phyloP scores from a whole-genome alignment of 2,329 filamentous ascomycete species.

The Hymenotorrendiella dingleyae region DNA sequence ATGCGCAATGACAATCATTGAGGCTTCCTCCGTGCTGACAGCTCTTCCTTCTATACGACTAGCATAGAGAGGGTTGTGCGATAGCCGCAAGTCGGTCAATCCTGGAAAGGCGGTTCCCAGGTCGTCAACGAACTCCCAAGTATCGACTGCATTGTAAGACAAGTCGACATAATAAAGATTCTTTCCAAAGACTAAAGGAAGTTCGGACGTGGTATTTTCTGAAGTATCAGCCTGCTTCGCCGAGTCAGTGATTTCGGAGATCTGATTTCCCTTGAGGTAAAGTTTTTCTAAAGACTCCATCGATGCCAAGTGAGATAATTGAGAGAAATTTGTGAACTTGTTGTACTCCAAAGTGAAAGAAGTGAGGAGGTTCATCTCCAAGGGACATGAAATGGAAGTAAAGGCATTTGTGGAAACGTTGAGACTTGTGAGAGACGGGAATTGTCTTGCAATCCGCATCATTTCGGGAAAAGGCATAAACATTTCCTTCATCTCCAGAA shows the following conservation, averaged over 20 bases:
- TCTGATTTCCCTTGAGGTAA: conserved; percentile 73
- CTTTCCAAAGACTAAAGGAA: conserved; percentile 15
- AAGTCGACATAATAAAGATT: conserved; percentile 55
- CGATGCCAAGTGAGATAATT: conserved; percentile 47
- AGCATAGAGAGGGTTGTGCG: conserved; percentile 77
- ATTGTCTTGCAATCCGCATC: conserved; percentile 46
- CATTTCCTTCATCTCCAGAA: conserved; percentile 62
- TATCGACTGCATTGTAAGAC: conserved; percentile 62
- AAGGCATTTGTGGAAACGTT: conserved; percentile 55
- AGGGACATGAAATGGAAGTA: conserved; percentile 39
- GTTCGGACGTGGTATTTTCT: background rate
- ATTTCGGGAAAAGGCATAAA: conserved; percentile 62
- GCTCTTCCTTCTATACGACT: conserved; percentile 33
- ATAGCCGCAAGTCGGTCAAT: conserved; percentile 68
- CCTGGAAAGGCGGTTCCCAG: conserved; percentile 66
- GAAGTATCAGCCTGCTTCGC: background rate
- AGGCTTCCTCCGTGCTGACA: conserved; percentile 66
- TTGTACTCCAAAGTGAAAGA: conserved; percentile 70
- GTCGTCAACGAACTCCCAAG: conserved; percentile 69
- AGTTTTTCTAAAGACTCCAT: conserved; percentile 50
- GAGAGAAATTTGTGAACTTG: conserved; percentile 52
- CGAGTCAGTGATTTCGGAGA: conserved; percentile 49
- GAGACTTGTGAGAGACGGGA: conserved; percentile 45
- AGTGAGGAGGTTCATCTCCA: conserved; percentile 37
- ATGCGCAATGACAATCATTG: conserved; percentile 81